phyloP scores from a whole-genome alignment of 768 basidiomycete genomes.

The Lyophyllum semitale region DNA sequence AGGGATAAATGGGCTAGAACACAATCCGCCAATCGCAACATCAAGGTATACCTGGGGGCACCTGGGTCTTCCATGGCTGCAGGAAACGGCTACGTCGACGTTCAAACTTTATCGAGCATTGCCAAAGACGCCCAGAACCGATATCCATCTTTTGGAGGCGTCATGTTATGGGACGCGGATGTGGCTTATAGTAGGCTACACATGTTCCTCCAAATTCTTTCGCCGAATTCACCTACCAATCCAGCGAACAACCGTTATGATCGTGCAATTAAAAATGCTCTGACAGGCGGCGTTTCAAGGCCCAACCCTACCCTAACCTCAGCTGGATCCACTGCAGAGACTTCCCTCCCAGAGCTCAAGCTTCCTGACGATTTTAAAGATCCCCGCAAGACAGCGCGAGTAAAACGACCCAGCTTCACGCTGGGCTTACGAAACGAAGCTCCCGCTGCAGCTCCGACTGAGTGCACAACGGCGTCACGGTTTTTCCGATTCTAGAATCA shows the following conservation, averaged over 20 bases:
- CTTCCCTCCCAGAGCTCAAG: conserved; percentile 12
- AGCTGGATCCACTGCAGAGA: conserved; percentile 1
- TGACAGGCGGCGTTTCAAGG: conserved; percentile 26
- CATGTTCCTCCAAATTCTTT: not conserved
- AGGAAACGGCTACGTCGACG: conserved; percentile 52
- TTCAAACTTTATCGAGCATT: conserved; percentile 41
- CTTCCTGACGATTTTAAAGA: conserved; percentile 25
- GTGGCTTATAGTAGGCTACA: conserved; percentile 40
- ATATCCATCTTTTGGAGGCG: conserved; percentile 63
- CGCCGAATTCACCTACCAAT: not conserved
- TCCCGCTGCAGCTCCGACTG: conserved; percentile 6
- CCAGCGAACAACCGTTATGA: conserved; percentile 52
- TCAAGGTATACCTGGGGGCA: conserved; percentile 64
- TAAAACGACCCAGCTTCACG: conserved; percentile 29
- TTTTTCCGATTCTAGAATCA: conserved; percentile 27
- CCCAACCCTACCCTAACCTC: conserved; percentile 7
- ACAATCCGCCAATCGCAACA: conserved; percentile 53
- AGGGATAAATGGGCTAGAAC: conserved; percentile 67
- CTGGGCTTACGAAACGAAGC: conserved; percentile 13
- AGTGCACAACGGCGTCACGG: conserved; percentile 22
- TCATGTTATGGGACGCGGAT: conserved; percentile 50
- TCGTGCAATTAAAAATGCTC: conserved; percentile 47
- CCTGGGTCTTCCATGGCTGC: conserved; percentile 55
- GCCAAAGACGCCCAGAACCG: conserved; percentile 45
- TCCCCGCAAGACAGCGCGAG: conserved; percentile 34